Conservation (phyloP, 495 filamentous ascomycete species). For the Aspergillus kassunensis region DNA sequence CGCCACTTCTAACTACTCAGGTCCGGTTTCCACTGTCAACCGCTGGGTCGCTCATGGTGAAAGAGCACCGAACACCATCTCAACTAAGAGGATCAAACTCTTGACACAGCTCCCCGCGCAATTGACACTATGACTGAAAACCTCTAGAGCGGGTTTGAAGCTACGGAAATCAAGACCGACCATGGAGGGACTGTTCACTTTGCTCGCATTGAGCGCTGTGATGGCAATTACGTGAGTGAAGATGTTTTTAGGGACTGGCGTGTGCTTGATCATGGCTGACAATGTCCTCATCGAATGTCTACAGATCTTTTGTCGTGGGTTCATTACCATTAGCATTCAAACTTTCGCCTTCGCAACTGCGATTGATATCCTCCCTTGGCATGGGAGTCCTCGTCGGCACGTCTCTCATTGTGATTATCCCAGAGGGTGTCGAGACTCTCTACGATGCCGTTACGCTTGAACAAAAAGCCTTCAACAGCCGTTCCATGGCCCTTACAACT, state of each 20-base stretch:
- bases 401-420: conserved; percentile 93
- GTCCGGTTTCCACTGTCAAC: background rate
- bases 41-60: no score
- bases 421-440: conserved; percentile 90
- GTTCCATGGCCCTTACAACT: conserved; percentile 22
- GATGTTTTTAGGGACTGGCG: background rate
- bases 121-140: conserved; percentile 21
- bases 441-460: conserved; percentile 54
- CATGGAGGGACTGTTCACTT: conserved; percentile 80
- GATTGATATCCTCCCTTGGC: conserved; percentile 86
- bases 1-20: conserved; percentile 27
- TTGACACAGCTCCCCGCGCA: conserved; percentile 2
- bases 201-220: conserved; percentile 80
- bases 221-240: conserved; percentile 87
- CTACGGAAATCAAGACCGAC: conserved; percentile 24
- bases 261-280: conserved; percentile 10
- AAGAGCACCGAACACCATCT: no score
- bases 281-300: conserved; percentile 21
- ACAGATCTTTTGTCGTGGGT: conserved; percentile 91
- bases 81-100: background rate
- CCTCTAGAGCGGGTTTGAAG: conserved; percentile 23
- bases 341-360: conserved; percentile 82
- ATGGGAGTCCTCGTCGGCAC: conserved; percentile 94
- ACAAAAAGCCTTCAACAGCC: conserved; percentile 31
- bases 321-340: conserved; percentile 86